Evolutionary conservation across 2,329 filamentous ascomycete species (phyloP).

Genomic region (Ophiocordyceps camponoti-saundersi): DNA sequence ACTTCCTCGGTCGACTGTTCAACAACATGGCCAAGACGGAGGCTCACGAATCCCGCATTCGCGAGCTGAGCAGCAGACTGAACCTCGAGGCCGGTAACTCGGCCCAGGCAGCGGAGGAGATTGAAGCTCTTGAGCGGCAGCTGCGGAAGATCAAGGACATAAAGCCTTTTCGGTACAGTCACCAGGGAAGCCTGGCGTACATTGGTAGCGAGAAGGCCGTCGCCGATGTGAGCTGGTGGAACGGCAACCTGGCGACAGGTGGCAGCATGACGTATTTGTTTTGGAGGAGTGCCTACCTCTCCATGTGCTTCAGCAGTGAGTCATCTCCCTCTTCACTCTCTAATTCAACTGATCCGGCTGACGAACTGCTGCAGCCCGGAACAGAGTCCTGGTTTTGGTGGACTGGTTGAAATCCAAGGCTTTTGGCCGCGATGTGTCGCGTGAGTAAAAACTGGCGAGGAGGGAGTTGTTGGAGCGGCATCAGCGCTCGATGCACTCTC

Average conservation of each 20-base stretch:
- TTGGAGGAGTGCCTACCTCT: constrained; percentile 95
- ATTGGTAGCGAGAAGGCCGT: constrained; percentile 97
- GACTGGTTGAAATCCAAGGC: constrained; percentile 97
- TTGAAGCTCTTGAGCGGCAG: constrained; percentile 74
- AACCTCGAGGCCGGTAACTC: constrained; percentile 47
- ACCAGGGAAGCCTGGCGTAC: constrained; percentile 92
- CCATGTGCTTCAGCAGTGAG: constrained; percentile 99
- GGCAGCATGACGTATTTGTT: constrained; percentile 93
- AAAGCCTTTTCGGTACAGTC: constrained; percentile 95
- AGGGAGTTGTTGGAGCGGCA: neutral
- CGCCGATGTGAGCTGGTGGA: constrained; percentile 92
- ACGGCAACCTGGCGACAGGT: constrained; percentile 86
- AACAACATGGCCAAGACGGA: constrained; percentile 98
- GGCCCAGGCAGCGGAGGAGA: constrained; percentile 54
- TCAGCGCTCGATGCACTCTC: neutral
- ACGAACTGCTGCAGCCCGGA: constrained; percentile 46
- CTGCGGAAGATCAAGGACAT: constrained; percentile 82
- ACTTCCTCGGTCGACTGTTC: constrained; percentile 87
- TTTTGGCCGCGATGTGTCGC: constrained; percentile 87
- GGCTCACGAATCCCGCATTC: constrained; percentile 59
- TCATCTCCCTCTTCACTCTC: constrained; percentile 11
- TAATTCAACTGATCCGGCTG: constrained; percentile 3
- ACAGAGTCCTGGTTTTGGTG: constrained; percentile 78
- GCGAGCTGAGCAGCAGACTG: constrained; percentile 44
- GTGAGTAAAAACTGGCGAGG: constrained; percentile 39